Percentiles rank a stretch among this genome's conserved stretches.
Conservation (phyloP, 2,329 filamentous ascomycete species). For the Pezicula neosporulosa region DNA sequence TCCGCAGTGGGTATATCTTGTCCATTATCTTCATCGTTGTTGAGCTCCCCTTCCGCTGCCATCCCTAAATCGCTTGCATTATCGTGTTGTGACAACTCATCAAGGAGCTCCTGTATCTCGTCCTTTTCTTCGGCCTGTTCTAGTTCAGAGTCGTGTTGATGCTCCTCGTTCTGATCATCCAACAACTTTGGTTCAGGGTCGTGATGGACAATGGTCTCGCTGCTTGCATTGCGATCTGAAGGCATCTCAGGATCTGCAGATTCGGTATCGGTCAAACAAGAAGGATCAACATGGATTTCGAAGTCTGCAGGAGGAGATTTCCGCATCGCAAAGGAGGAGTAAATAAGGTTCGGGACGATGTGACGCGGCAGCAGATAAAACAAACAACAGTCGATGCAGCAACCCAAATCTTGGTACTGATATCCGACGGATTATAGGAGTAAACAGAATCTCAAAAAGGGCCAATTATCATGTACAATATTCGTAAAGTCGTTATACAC, state of each 20-base stretch:
- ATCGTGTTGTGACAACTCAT: neutral
- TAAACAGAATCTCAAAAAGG: neutral
- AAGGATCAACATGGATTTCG: constrained; percentile 26
- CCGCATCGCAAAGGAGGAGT: constrained; percentile 2
- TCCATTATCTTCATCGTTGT: neutral
- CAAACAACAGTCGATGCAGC: neutral
- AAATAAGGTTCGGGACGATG: constrained; percentile 11
- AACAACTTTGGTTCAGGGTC: constrained; percentile 1
- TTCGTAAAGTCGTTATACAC: constrained; percentile 1
- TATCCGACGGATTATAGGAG: too few relatives aligned
- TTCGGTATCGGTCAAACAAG: constrained; percentile 22
- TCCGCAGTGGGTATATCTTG: neutral
- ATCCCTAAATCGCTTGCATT: neutral
- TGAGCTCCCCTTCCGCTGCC: neutral
- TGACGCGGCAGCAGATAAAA: constrained; percentile 4
- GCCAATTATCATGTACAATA: constrained; percentile 1
- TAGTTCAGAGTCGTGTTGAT: neutral
- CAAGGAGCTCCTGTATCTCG: constrained; percentile 2
- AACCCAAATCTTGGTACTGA: neutral
- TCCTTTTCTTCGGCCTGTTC: neutral
- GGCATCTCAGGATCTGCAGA: constrained; percentile 14
- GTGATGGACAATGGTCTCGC: constrained; percentile 21
- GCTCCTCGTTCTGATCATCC: neutral
- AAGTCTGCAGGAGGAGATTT: constrained; percentile 19
- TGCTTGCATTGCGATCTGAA: constrained; percentile 15